Evolutionary conservation across 1,284 basidiomycete genomes (phyloP).

Genomic region (Cryptococcus wingfieldii): DNA sequence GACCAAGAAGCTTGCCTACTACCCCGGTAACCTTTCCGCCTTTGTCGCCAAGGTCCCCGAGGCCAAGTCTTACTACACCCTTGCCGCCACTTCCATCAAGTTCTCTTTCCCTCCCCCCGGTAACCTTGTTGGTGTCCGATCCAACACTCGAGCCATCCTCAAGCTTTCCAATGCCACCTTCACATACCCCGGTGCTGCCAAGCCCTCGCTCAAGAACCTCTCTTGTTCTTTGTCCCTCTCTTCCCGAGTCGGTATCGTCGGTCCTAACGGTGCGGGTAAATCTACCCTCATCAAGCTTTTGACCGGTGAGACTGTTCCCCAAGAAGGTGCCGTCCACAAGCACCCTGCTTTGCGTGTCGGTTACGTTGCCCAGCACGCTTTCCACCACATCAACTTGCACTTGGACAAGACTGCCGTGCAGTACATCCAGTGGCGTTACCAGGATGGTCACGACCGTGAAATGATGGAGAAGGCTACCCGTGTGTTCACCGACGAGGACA

Average conservation of each 20-base stretch:
- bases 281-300: slow-evolving; percentile 96
- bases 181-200: slow-evolving; percentile 83
- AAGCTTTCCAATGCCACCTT: slow-evolving; percentile 91
- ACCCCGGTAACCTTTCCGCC: slow-evolving; percentile 85
- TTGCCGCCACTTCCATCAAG: slow-evolving; percentile 90
- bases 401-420: slow-evolving; percentile 91
- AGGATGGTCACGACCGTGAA: slow-evolving; percentile 97
- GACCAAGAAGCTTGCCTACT: slow-evolving; percentile 93
- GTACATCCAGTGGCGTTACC: slow-evolving; percentile 99
- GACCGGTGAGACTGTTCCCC: slow-evolving; percentile 91
- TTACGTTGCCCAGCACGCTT: slow-evolving; percentile 97
- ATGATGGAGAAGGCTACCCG: slow-evolving; percentile 89
- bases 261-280: slow-evolving; percentile 91
- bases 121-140: slow-evolving; percentile 93
- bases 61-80: slow-evolving; percentile 95
- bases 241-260: slow-evolving; percentile 81
- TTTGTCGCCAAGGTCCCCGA: slow-evolving; percentile 92
- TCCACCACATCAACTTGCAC: slow-evolving; percentile 91
- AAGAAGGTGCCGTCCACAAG: slow-evolving; percentile 91
- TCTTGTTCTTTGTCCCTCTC: slow-evolving; percentile 90
- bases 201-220: slow-evolving; percentile 80
- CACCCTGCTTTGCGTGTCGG: slow-evolving; percentile 94
- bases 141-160: slow-evolving; percentile 92
- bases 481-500: slow-evolving; percentile 82
- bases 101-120: slow-evolving; percentile 96